Conservation (phyloP, 2,329 filamentous ascomycete genomes). For the Calonectria naviculata region DNA sequence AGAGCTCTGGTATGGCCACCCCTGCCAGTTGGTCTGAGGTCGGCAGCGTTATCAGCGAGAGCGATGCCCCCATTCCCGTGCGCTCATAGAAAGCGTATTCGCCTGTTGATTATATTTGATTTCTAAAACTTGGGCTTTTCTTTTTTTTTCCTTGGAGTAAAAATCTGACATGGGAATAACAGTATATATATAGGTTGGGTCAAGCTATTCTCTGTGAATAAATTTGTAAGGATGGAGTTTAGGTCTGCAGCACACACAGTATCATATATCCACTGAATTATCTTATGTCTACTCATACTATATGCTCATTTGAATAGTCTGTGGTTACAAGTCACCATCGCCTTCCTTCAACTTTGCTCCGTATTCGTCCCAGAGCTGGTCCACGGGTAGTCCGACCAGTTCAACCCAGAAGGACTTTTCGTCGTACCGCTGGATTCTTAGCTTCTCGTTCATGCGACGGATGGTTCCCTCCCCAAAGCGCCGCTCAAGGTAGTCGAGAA, state of each 20-base stretch:
- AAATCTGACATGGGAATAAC: constrained; percentile 9
- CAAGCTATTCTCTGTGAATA: constrained; percentile 2
- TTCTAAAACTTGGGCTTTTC: constrained; percentile 2
- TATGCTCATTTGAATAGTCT: neutral
- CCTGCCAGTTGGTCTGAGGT: constrained; percentile 74
- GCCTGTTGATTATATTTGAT: neutral
- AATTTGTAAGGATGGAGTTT: constrained; percentile 30
- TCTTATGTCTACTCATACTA: neutral
- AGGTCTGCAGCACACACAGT: constrained; percentile 17
- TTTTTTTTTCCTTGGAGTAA: constrained; percentile 11
- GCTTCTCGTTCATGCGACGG: constrained; percentile 72
- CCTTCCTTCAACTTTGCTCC: constrained; percentile 44
- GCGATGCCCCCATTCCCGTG: constrained; percentile 51
- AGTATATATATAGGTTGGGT: constrained; percentile 17
- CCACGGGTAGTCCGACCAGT: constrained; percentile 74
- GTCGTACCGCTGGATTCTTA: constrained; percentile 73
- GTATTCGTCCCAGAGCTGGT: constrained; percentile 82
- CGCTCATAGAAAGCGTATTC: constrained; percentile 40
- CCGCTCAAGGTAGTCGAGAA: constrained; percentile 85
- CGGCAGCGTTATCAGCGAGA: constrained; percentile 71
- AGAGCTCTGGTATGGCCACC: constrained; percentile 68
- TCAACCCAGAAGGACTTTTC: constrained; percentile 75
- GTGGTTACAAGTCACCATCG: neutral
- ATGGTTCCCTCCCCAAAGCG: constrained; percentile 70
- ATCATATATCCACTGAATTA: constrained; percentile 34